A percentile compares a stretch with the other conserved stretches of the same genome.
Conservation (phyloP, 2,329 filamentous ascomycete species). For the Arachnopeziza araneosa region DNA sequence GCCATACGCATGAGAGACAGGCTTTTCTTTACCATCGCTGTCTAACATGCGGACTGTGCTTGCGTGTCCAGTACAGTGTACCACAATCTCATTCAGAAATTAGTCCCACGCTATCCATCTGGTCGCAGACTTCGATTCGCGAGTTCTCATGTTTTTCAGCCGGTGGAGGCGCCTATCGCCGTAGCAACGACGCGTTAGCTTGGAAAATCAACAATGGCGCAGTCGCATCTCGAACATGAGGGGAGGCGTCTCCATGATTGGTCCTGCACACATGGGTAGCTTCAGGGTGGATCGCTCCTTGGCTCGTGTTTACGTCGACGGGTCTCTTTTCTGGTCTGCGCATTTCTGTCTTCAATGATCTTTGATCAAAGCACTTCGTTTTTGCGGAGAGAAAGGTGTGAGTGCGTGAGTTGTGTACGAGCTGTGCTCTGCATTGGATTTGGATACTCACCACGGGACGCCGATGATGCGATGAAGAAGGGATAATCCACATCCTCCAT, state of each 20-base stretch:
- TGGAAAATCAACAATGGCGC: conserved; percentile 2
- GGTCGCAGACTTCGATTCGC: not conserved
- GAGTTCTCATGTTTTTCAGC: not conserved
- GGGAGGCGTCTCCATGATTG: not conserved
- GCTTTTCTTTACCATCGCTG: conserved; percentile 41
- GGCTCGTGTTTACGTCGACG: not conserved
- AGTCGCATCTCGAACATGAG: not conserved
- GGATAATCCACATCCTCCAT: not conserved
- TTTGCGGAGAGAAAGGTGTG: not conserved
- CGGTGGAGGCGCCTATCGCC: not conserved
- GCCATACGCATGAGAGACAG: conserved; percentile 64
- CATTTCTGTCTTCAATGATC: not conserved
- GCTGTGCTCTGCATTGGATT: not conserved
- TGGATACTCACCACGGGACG: not conserved
- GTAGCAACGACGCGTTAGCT: conserved; percentile 10
- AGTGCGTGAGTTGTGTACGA: not conserved
- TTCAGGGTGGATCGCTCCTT: not conserved
- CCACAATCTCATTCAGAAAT: too few relatives aligned
- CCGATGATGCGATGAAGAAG: not conserved
- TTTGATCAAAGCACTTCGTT: not conserved
- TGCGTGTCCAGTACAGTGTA: too few relatives aligned
- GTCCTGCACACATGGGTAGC: not conserved
- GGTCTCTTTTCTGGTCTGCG: not conserved
- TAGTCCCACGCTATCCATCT: too few relatives aligned
- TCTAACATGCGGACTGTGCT: conserved; percentile 38